phyloP scores from a whole-genome alignment of 768 basidiomycete genomes.

The Epithele typhae region DNA sequence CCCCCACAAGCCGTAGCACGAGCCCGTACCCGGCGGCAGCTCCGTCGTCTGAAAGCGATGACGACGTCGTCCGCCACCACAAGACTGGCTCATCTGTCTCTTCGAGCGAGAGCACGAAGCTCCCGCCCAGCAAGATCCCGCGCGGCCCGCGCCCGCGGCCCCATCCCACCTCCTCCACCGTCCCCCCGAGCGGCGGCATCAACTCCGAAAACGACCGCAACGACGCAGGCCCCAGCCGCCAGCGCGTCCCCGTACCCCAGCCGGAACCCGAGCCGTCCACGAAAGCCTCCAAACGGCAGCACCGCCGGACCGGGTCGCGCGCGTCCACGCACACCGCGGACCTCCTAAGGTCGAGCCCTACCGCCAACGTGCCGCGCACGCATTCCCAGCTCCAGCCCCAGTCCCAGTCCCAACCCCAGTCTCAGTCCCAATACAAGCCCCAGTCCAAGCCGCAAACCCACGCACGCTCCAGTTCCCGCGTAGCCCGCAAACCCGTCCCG shows the following conservation, averaged over 20 bases:
- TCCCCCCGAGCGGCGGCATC: no score
- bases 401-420: no score
- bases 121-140: conserved; percentile 19
- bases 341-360: not conserved
- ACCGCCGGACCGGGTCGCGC: conserved; percentile 12
- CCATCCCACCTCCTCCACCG: not conserved
- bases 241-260: not conserved
- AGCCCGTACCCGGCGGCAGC: not conserved
- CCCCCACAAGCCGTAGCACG: not conserved
- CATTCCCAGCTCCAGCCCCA: no score
- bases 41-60: not conserved
- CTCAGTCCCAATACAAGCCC: not conserved
- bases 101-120: not conserved
- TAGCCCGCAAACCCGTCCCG: conserved; percentile 9
- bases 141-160: conserved; percentile 21
- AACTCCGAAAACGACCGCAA: not conserved
- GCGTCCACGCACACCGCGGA: conserved; percentile 8
- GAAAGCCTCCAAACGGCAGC: conserved; percentile 28
- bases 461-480: not conserved
- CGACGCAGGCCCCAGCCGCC: not conserved
- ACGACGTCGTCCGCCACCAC: not conserved
- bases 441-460: not conserved
- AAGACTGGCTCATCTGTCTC: conserved; percentile 6
- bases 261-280: conserved; percentile 26
- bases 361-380: no score